Base-by-base conservation (phyloP, 2,329 filamentous ascomycete genomes). In the Penicillium oxalicum region DNA sequence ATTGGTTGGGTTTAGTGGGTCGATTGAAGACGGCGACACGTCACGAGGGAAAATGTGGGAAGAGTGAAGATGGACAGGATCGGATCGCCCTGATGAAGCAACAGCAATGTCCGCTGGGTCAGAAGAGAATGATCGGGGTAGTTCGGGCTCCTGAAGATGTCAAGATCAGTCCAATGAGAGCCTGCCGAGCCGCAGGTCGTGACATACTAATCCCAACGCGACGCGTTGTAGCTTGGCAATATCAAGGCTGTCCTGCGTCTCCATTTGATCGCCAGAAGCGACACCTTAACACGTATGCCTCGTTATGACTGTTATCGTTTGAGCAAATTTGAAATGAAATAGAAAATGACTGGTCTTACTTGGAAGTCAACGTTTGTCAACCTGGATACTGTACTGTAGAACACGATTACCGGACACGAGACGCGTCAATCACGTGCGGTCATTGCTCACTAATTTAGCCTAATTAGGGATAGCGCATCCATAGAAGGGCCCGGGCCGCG, bases 241-340 rank as follows among this genome's bases (percentile, higher is more conserved):
- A 47, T 72, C 70, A 49, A 72, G 59, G 46, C 70, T 72, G 49
- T 71, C 61, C 45, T 71, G 67, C 5, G 66, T 70, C 48, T 70
- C 68, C 68, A 70, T 70, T 18, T 18, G 18, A 18, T 18, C 18
- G 18, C 18, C 18, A 18, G 18, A 18, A 18, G 18, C 18, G 18
- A 18, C 18, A 18, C 18, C 18, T 18, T 18, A 2, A 18, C 18
- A 18, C 18, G 18, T 18, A 18, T 18, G 18, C 18, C 18, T 18
- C 18, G 18, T 18, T 18, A 18, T 18, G 18, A 18, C 18, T 18
- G 18, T 18, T 1, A 18, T 18, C 18, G 18, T 18, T 18, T 18
- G 18, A 18, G 18, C 18, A 18, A 2, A 18, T 18, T 18, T 18
- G 18, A 18, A 18, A 18, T 18, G 18, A 18, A 18, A 18, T 18